Evolutionary conservation across 768 basidiomycete species (phyloP), one percentile per base, ranked within the genome.

Genomic region (Amanita jacksonii): DNA sequence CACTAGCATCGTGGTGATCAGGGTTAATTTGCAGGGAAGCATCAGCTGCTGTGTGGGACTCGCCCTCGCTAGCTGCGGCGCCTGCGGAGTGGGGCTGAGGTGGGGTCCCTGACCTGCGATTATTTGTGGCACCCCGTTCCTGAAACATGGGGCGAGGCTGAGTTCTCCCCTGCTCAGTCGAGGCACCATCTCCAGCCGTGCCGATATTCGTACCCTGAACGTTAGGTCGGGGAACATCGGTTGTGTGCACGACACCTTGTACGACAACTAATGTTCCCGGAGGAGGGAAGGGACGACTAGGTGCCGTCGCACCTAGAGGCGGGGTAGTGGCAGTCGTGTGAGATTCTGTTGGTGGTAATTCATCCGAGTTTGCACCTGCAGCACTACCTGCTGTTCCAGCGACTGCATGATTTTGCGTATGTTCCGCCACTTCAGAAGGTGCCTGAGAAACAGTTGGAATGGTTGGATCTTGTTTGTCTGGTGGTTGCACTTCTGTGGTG

Each of bases 201-300:
- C 20, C 28, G 12, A 6, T 28, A 28, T 6, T 12, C 7, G 19
- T n/a, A 35, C 28, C 30, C 28, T 27, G 34, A 20, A 12, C 38
- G 28, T 35, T 45, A 12, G 45, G 33, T 9, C 69, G 66, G 1
- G 77, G 69, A 20, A 74, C 70, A 58, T 85, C 83, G 3, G 80
- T 79, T 0, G 84, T 85, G 49, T 86, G 83, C 1, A 86, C 84
- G 31, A 86, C 83, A 38, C 85, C 85, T 60, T 88, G 85, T 0
- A 88, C 85, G 27, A 88, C 82, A 19, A 88, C 85, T 3, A 88
- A 70, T 2, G 85, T 85, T 10, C 85, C 83, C 0, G 83, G 78
- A 0, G 82, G 78, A 27, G 82, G 81, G 55, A 84, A 84, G 43
- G 71, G 70, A 16, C 74, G 63, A n/a, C 58, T 54, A 24, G 57